phyloP scores from a whole-genome alignment of 192 early-diverging fungal genomes.

The Mortierella antarctica region DNA sequence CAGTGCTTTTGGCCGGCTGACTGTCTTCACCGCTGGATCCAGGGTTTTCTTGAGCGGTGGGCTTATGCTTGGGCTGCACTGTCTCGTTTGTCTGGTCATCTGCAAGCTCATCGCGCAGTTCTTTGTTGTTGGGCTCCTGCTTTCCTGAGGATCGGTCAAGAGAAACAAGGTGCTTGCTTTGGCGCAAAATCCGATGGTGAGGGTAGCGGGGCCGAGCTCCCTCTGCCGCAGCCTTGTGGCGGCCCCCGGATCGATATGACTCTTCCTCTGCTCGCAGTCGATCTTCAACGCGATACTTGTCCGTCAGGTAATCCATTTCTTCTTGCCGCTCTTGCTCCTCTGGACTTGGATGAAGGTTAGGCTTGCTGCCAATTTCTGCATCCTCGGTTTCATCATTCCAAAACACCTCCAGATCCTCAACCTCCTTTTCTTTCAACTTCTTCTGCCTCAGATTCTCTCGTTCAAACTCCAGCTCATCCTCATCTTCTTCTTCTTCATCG shows the following conservation, averaged over 20 bases:
- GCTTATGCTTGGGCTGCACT: not conserved
- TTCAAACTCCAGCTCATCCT: conserved; percentile 15
- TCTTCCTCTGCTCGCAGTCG: not conserved
- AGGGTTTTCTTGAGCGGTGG: not conserved
- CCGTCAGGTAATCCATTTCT: not conserved
- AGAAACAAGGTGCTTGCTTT: conserved; percentile 18
- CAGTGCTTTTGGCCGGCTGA: not conserved
- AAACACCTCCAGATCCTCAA: not conserved
- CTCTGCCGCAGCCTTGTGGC: not conserved
- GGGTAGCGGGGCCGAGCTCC: conserved; percentile 9
- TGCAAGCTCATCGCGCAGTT: not conserved
- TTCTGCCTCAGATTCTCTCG: conserved; percentile 11
- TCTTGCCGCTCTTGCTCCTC: not conserved
- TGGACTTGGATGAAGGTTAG: not conserved
- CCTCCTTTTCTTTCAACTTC: not conserved
- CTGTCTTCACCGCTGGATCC: not conserved
- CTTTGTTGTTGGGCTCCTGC: not conserved
- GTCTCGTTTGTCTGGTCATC: not conserved
- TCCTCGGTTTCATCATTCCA: conserved; percentile 25
- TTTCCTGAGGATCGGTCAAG: too few species aligned
- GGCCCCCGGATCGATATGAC: not conserved
- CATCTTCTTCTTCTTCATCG: conserved; percentile 20
- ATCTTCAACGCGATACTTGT: not conserved
- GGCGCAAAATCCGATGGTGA: conserved; percentile 9
- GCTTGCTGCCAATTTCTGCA: not conserved